Base-by-base conservation (phyloP, 108 stramenopile species). In the Cyclotella baltica region DNA sequence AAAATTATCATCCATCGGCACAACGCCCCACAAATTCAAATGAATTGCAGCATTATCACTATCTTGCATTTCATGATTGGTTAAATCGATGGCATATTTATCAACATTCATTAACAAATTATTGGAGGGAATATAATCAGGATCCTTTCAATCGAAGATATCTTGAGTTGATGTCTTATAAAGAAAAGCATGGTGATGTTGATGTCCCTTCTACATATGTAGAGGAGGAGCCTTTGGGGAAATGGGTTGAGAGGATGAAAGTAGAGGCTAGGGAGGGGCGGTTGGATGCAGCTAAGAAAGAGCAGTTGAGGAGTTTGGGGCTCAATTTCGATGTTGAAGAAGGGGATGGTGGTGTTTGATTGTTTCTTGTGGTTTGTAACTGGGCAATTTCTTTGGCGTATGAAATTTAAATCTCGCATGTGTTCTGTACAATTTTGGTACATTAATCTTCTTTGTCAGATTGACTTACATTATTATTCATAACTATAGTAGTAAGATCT, bases 281-380 rank as follows among this genome's bases (percentile, higher is more conserved):
- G 22, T 29, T 57, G 55, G 55, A 57, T 23, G 55, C 13, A 25
- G 27, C 13, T 15, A 57, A 28, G 27, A 25, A 27, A 25, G 55
- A 57, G 22, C 55, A 57, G 55, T 57, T 57, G 55, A 57, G 55
- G 22, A 57, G 3, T 57, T 25, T 57, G 13, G 55, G 55, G 27
- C 27, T 57, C 22, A 25, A 57, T 2, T 57, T 57, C 27, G 55
- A 57, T n/a, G n/a, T n/a, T n/a, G n/a, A n/a, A n/a, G n/a, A n/a
- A n/a, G n/a, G n/a, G n/a, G n/a, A n/a, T n/a, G n/a, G n/a, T n/a
- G n/a, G n/a, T n/a, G n/a, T n/a, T n/a, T n/a, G n/a, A n/a, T n/a
- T n/a, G n/a, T n/a, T n/a, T n/a, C n/a, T n/a, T n/a, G n/a, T n/a
- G n/a, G n/a, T n/a, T n/a, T n/a, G n/a, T n/a, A n/a, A n/a, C n/a